Evolutionary conservation across 164 flowering plant species (phyloP).

Genomic region (Akebia trifoliata): DNA sequence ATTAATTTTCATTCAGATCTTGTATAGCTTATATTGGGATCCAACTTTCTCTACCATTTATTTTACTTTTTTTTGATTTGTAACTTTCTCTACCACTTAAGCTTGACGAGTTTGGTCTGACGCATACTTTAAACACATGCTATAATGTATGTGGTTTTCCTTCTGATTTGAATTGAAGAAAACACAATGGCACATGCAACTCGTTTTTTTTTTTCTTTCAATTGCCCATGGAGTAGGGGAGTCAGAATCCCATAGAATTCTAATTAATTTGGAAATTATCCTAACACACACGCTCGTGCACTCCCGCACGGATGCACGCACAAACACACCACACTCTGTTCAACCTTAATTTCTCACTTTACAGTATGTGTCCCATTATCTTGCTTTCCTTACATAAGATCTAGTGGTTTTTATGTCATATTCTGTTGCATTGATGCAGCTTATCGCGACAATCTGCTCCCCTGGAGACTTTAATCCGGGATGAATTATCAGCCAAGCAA

Average conservation of each 20-base stretch:
- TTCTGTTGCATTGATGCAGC: conserved; percentile 42
- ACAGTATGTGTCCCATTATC: background rate
- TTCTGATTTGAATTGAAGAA: background rate
- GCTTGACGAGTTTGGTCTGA: too few relatives aligned
- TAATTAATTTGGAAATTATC: background rate
- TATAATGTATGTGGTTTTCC: conserved; percentile 3
- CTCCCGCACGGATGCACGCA: too few relatives aligned
- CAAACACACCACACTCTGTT: too few relatives aligned
- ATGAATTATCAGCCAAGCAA: conserved; percentile 62
- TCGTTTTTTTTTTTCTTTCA: background rate
- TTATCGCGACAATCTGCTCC: conserved; percentile 70
- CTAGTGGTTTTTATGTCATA: conserved; percentile 2
- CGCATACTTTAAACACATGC: too few relatives aligned
- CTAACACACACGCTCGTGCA: too few relatives aligned
- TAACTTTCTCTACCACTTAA: too few relatives aligned
- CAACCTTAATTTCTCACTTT: background rate
- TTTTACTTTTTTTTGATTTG: background rate
- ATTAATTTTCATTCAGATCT: background rate
- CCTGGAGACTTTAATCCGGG: conserved; percentile 73
- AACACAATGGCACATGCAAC: background rate
- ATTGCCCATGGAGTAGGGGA: background rate
- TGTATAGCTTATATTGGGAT: background rate
- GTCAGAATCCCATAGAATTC: background rate
- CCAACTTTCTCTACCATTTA: background rate
- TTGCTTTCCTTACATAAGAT: background rate